Evolutionary conservation across 129 eudicot species (phyloP).

Genomic region (Mikania micrantha): DNA sequence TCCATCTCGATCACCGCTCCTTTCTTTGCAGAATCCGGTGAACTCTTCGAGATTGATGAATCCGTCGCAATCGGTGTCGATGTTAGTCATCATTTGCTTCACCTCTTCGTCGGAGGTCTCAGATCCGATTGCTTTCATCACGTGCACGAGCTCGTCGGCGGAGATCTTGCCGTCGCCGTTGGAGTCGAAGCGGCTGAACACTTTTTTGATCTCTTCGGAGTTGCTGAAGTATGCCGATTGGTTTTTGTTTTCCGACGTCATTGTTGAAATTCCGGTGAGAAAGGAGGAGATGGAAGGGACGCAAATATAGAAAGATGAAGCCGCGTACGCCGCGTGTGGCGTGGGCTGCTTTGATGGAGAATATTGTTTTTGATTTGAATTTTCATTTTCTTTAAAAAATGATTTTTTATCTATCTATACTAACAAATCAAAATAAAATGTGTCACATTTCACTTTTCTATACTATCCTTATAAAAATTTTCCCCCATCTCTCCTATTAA

Average conservation of each 20-base stretch:
- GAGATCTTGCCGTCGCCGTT: constrained; percentile 87
- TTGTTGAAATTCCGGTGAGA: background rate
- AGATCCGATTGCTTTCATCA: constrained; percentile 59
- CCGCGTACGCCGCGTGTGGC: constrained; percentile 16
- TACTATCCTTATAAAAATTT: no score
- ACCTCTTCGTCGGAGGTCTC: constrained; percentile 43
- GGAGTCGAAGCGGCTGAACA: constrained; percentile 63
- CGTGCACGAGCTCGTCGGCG: constrained; percentile 42
- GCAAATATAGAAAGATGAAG: constrained; percentile 15
- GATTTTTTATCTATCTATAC: no score
- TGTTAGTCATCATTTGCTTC: constrained; percentile 44
- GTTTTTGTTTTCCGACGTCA: constrained; percentile 9
- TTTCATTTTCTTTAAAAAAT: no score
- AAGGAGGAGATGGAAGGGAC: background rate
- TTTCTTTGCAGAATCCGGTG: constrained; percentile 37
- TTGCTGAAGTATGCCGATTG: constrained; percentile 37
- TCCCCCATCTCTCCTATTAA: no score
- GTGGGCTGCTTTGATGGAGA: background rate
- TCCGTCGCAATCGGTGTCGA: constrained; percentile 71
- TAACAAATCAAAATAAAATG: no score
- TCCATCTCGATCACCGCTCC: background rate
- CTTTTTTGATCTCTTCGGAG: constrained; percentile 43
- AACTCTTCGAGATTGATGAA: constrained; percentile 59
- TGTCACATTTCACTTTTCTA: no score
- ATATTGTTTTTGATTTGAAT: background rate